Base-by-base conservation (phyloP, 345 rosid species). In the Limnanthes douglasii region DNA sequence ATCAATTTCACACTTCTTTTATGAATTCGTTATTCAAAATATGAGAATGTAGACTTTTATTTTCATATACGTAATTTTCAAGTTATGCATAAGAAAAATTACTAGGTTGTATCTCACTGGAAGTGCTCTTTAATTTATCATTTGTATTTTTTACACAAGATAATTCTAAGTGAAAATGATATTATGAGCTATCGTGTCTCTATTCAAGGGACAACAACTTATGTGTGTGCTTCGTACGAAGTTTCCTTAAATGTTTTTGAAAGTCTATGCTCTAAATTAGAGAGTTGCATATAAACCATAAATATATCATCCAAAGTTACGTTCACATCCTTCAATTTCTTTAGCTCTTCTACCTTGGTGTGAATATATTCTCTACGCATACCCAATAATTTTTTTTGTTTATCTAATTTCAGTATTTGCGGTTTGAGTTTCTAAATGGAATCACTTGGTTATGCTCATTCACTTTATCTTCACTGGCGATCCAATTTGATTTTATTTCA, bases 401-500 rank as follows among this genome's bases (percentile, higher is more conserved):
- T 58, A 56, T 81, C 71, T 31, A 90, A 52, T 56, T 84, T 90
- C 41, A 66, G 70, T 16, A 85, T 64, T 50, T 80, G 98, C 40
- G 54, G 46, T 59, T 61, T 72, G 30, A 90, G 79, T 56, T 80
- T 96, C 53, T 80, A 86, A 34, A 90, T 54, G 5, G 80, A 77
- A 37, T 62, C 61, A 46, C 60, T 78, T 39, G 84, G 58, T 52
- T 70, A 82, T 3, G 59, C 68, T 94, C 94, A 80, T 46, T 90
- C 98, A 15, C 38, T 68, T 34, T 78, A 82, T 45, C 94, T 77
- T 58, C 59, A 63, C 59, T 84, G 85, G 11, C 85, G 84, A 28
- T 90, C 94, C 53, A 67, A 27, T 45, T 72, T 75, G 43, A 90
- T 69, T 63, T 80, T 45, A 88, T 75, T 60, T 75, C 94, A 17